phyloP scores from a whole-genome alignment of 768 basidiomycete species.

The Boletus subparvulus region DNA sequence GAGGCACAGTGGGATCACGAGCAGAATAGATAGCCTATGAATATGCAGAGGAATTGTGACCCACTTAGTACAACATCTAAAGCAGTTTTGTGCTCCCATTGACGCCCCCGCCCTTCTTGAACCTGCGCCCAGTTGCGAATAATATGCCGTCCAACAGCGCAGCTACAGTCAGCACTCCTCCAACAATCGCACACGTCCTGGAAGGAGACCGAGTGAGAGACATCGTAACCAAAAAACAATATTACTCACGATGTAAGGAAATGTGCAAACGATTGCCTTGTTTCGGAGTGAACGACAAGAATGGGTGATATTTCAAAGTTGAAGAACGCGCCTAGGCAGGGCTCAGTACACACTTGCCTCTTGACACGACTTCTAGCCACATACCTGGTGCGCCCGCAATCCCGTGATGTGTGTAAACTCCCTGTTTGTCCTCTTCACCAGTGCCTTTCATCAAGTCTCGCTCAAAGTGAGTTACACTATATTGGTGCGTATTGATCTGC shows the following conservation, averaged over 20 bases:
- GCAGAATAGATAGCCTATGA: conserved; percentile 18
- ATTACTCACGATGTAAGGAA: conserved; percentile 90
- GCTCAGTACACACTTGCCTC: neutral
- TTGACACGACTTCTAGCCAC: conserved; percentile 3
- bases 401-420: conserved; percentile 75
- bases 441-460: conserved; percentile 75
- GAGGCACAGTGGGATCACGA: neutral
- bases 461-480: conserved; percentile 95
- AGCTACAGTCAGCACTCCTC: conserved; percentile 94
- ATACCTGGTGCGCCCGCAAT: conserved; percentile 67
- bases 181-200: conserved; percentile 96
- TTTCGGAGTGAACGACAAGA: conserved; percentile 87
- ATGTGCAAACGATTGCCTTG: conserved; percentile 93
- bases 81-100: conserved; percentile 35
- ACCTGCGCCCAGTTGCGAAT: conserved; percentile 73
- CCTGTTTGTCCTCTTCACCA: conserved; percentile 55
- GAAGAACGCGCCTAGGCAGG: conserved; percentile 69
- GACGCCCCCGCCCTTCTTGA: conserved; percentile 57
- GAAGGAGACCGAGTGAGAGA: neutral
- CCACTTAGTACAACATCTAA: conserved; percentile 20
- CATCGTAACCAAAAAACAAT: neutral
- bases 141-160: conserved; percentile 83
- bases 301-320: conserved; percentile 98
- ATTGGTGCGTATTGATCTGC: conserved; percentile 88
- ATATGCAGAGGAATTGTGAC: conserved; percentile 6